Conservation (phyloP, 2,329 filamentous ascomycete species). For the Epichloe gansuensis region DNA sequence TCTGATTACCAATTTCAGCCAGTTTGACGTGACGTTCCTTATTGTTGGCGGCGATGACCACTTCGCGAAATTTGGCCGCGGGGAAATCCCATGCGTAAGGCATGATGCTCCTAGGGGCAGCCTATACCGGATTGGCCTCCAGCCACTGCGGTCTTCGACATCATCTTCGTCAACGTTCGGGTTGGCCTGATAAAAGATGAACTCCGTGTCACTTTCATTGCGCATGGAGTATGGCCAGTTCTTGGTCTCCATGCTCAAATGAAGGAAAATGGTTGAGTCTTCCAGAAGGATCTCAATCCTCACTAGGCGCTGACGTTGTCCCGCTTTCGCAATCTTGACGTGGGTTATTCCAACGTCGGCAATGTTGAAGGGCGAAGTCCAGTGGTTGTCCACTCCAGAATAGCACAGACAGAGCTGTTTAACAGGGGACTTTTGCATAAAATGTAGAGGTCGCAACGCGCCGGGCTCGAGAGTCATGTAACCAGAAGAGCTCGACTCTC, state of each 20-base stretch:
- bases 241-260: conserved; percentile 80
- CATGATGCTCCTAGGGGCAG: conserved; percentile 96
- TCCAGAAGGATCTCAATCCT: conserved; percentile 87
- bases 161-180: conserved; percentile 90
- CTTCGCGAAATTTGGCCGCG: conserved; percentile 88
- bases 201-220: conserved; percentile 94
- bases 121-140: conserved; percentile 85
- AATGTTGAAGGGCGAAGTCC: conserved; percentile 97
- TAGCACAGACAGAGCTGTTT: conserved; percentile 92
- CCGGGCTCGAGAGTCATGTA: conserved; percentile 66
- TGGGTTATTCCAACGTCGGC: conserved; percentile 87
- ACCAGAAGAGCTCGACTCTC: conserved; percentile 84
- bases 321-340: conserved; percentile 83
- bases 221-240: conserved; percentile 99
- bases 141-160: conserved; percentile 69
- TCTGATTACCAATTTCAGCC: conserved; percentile 89
- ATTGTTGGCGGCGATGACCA: conserved; percentile 49
- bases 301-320: conserved; percentile 78
- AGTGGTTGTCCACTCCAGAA: conserved; percentile 88
- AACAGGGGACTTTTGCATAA: conserved; percentile 67
- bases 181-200: conserved; percentile 91
- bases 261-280: conserved; percentile 83
- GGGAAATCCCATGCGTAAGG: conserved; percentile 99
- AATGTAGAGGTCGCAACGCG: conserved; percentile 78
- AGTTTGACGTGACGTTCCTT: conserved; percentile 81